These are phyloP conservation scores for Aspergillus sp. DNA, from an alignment of 2,329 filamentous ascomycete genomes.

Conservation along the genomic window DNA sequence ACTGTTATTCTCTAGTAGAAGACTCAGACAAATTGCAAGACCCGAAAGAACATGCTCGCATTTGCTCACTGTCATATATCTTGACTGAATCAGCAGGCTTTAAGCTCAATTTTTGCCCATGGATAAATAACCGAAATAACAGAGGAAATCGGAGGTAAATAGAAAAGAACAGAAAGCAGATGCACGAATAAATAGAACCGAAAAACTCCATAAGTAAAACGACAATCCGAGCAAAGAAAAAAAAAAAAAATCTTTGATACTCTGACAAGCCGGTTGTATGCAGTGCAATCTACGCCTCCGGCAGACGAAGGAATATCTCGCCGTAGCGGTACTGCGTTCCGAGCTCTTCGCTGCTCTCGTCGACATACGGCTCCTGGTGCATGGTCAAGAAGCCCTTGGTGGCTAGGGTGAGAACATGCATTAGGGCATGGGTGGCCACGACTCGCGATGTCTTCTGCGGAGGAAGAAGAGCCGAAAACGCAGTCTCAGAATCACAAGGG, in stretches of 20 bases:
- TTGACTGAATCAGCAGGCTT: too few species aligned
- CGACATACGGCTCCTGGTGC: constrained; percentile 45
- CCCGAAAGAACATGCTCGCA: too few species aligned
- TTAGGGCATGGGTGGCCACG: constrained; percentile 65
- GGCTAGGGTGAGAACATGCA: constrained; percentile 62
- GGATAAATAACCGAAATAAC: neutral
- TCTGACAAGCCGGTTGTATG: too few species aligned
- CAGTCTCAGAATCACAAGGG: constrained; percentile 30
- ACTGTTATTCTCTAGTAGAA: too few species aligned
- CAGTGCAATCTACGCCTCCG: too few species aligned
- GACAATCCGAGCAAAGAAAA: too few species aligned
- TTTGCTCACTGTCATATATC: too few species aligned
- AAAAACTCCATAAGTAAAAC: constrained; percentile 49
- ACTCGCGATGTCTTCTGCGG: constrained; percentile 44
- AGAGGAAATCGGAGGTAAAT: neutral
- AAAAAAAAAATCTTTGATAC: too few species aligned
- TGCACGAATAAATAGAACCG: constrained; percentile 35
- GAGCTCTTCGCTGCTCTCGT: constrained; percentile 14
- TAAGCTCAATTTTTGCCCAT: neutral
- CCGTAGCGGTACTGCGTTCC: constrained; percentile 16
- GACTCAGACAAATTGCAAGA: too few species aligned
- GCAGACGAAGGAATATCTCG: constrained; percentile 20
- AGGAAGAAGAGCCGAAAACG: constrained; percentile 62
- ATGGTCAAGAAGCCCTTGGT: constrained; percentile 57
- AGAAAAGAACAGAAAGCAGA: constrained; percentile 42